These are phyloP conservation scores for Boletus coccyginus DNA, from an alignment of 768 basidiomycete species.

Conservation along the genomic window DNA sequence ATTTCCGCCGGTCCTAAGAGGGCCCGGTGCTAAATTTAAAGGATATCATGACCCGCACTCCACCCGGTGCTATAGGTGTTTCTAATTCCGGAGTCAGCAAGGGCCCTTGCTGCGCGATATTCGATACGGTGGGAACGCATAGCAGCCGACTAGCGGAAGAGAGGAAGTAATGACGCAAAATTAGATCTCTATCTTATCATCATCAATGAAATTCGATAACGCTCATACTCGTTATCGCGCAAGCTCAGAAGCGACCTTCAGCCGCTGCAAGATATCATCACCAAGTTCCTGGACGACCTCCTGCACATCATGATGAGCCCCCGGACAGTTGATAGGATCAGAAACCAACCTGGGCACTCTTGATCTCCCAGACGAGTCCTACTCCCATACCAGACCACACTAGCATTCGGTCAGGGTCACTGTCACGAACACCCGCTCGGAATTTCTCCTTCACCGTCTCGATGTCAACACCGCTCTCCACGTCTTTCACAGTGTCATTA, in stretches of 20 bases:
- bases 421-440: conserved; percentile 40
- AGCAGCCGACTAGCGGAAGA: not conserved
- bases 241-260: conserved; percentile 31
- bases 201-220: conserved; percentile 23
- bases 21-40: conserved; percentile 6
- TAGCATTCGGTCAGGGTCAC: conserved; percentile 50
- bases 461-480: conserved; percentile 47
- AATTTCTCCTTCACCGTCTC: conserved; percentile 43
- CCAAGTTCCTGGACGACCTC: conserved; percentile 54
- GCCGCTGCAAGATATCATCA: conserved; percentile 39
- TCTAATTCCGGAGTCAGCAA: conserved; percentile 5
- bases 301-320: conserved; percentile 32
- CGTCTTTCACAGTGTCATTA: conserved; percentile 55
- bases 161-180: conserved; percentile 3
- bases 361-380: conserved; percentile 49
- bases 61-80: not conserved
- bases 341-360: conserved; percentile 37
- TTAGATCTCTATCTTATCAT: conserved; percentile 4
- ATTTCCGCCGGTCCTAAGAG: conserved; percentile 15
- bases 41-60: conserved; percentile 8
- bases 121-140: conserved; percentile 21
- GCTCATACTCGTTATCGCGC: conserved; percentile 15
- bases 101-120: conserved; percentile 1
- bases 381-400: conserved; percentile 73
- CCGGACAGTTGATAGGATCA: not conserved